Conservation (phyloP, 192 early-diverging fungal species). For the Cladochytrium replicatum region DNA sequence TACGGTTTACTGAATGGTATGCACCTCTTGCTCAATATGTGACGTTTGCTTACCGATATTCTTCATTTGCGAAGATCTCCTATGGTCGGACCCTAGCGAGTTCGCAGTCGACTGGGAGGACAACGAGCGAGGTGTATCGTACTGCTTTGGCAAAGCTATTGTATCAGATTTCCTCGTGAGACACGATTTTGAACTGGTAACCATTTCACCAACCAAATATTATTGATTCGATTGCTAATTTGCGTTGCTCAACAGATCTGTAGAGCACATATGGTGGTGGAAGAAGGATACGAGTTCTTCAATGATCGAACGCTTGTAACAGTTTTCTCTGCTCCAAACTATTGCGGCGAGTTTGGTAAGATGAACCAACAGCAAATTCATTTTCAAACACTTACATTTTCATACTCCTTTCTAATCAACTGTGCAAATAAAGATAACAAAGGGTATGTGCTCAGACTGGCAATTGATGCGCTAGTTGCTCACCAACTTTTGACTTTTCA, state of each 20-base stretch:
- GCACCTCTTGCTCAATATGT: neutral
- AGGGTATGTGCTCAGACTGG: slow-evolving; percentile 7
- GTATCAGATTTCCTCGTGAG: slow-evolving; percentile 74
- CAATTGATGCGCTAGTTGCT: neutral
- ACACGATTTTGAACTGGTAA: slow-evolving; percentile 85
- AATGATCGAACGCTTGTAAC: slow-evolving; percentile 82
- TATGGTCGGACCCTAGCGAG: slow-evolving; percentile 91
- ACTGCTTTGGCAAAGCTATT: slow-evolving; percentile 79
- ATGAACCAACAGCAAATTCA: too few species aligned
- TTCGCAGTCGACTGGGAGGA: slow-evolving; percentile 72
- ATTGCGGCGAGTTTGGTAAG: slow-evolving; percentile 95
- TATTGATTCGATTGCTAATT: neutral
- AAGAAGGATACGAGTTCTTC: slow-evolving; percentile 98
- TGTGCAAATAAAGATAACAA: slow-evolving; percentile 25
- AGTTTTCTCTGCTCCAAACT: slow-evolving; percentile 91
- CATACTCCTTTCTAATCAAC: too few species aligned
- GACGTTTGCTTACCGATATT: neutral
- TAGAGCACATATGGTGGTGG: slow-evolving; percentile 92
- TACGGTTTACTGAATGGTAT: slow-evolving; percentile 71
- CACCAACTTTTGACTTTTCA: neutral
- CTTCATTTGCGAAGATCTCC: slow-evolving; percentile 63
- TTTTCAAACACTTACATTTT: too few species aligned
- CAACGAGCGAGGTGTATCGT: slow-evolving; percentile 93
- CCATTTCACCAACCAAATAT: neutral
- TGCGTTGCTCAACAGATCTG: slow-evolving; percentile 24